phyloP scores from a whole-genome alignment of 148 eudicot species.

The Chenopodium berlandieri region DNA sequence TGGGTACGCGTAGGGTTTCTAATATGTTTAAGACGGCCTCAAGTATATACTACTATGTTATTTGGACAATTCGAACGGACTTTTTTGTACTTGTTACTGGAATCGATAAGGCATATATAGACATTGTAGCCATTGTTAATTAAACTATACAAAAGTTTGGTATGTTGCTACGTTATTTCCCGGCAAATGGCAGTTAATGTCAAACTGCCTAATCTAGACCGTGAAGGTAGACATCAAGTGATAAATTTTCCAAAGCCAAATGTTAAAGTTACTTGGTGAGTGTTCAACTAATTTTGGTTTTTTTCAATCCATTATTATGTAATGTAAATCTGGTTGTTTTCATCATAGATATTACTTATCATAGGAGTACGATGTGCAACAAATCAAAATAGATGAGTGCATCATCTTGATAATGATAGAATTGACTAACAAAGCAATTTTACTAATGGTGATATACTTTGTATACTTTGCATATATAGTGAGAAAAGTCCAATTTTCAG shows the following conservation, averaged over 20 bases:
- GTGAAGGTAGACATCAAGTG: slow-evolving; percentile 9
- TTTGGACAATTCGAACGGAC: too few species aligned
- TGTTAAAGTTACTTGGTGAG: neutral
- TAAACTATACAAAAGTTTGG: neutral
- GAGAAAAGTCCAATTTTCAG: neutral
- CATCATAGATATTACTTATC: neutral
- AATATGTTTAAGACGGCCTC: too few species aligned
- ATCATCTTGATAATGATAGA: slow-evolving; percentile 4
- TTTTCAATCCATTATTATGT: slow-evolving; percentile 6
- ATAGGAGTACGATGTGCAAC: slow-evolving; percentile 4
- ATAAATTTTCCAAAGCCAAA: neutral
- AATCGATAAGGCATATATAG: neutral
- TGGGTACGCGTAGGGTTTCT: too few species aligned
- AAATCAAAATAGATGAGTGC: slow-evolving; percentile 2
- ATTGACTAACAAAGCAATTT: slow-evolving; percentile 1
- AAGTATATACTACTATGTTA: too few species aligned
- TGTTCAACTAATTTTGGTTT: slow-evolving; percentile 9
- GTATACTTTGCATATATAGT: neutral
- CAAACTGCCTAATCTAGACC: neutral
- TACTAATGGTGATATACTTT: neutral
- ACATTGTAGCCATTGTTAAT: neutral
- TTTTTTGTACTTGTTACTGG: neutral
- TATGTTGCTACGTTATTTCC: neutral
- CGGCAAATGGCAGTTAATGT: slow-evolving; percentile 2
- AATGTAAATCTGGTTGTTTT: slow-evolving; percentile 7